These are phyloP conservation scores for Hypholoma fasciculare DNA, from an alignment of 768 basidiomycete genomes.

Conservation along the genomic window DNA sequence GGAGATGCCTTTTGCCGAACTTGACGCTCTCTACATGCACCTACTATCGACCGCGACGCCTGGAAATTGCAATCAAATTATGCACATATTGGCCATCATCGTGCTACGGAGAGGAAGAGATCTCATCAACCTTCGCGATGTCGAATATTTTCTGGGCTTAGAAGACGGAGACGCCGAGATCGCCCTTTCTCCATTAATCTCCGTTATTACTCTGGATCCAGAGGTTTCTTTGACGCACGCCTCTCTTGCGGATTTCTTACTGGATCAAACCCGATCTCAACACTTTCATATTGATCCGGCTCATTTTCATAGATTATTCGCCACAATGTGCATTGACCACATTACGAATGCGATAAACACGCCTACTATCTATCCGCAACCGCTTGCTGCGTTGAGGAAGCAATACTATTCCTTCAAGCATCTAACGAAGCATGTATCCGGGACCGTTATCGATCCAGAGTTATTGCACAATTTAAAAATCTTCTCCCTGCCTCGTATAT, in stretches of 20 bases:
- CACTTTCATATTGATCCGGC: background rate
- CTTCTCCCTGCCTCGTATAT: background rate
- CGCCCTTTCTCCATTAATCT: background rate
- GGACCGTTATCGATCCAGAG: background rate
- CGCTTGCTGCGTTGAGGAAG: background rate
- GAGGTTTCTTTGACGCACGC: background rate
- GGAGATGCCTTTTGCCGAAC: constrained; percentile 9
- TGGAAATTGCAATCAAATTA: too few relatives aligned
- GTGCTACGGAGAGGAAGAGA: background rate
- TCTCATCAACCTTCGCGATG: background rate
- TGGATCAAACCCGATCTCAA: background rate
- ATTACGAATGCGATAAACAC: background rate
- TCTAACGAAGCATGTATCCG: background rate
- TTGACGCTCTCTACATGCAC: too few relatives aligned
- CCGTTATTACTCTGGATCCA: background rate
- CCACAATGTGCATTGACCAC: background rate
- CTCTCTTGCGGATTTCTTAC: background rate
- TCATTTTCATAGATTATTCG: background rate
- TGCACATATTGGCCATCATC: background rate
- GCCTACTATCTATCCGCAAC: background rate
- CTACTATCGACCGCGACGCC: too few relatives aligned
- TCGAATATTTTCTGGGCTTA: background rate
- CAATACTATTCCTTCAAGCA: background rate
- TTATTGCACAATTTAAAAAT: background rate
- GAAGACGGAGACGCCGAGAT: background rate